These are phyloP conservation scores for Rhodotorula sp. DNA, from an alignment of 1,284 basidiomycete genomes.

Conservation along the genomic window DNA sequence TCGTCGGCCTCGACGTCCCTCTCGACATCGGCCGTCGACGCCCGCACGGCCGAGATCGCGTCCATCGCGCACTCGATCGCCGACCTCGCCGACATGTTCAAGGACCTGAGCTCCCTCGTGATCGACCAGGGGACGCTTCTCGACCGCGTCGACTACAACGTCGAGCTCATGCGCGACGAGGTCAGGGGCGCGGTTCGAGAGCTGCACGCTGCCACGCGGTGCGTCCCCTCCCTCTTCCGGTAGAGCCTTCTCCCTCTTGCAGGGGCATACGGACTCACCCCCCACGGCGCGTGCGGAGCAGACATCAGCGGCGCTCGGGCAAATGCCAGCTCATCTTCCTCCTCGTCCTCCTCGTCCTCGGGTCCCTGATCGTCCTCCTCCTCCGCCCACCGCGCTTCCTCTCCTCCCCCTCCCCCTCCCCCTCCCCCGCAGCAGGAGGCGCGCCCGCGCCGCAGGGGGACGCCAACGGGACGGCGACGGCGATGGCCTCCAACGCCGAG, in stretches of 20 bases:
- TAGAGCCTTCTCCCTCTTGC: background rate
- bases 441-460: background rate
- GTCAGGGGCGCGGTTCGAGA: constrained; percentile 83
- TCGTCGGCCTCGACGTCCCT: constrained; percentile 4
- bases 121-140: constrained; percentile 98
- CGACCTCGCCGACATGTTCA: constrained; percentile 90
- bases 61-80: constrained; percentile 92
- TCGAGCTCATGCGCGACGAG: constrained; percentile 82
- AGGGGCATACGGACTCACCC: background rate
- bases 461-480: background rate
- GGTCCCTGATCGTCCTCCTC: constrained; percentile 74
- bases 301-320: constrained; percentile 90
- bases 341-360: constrained; percentile 83
- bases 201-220: constrained; percentile 77
- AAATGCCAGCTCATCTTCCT: constrained; percentile 90
- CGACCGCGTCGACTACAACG: constrained; percentile 96
- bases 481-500: constrained; percentile 2
- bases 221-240: constrained; percentile 47
- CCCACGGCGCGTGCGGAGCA: constrained; percentile 47
- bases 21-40: constrained; percentile 24
- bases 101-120: constrained; percentile 86
- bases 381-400: constrained; percentile 53
- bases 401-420: background rate
- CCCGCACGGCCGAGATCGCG: constrained; percentile 69
- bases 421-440: background rate